phyloP scores from a whole-genome alignment of 176 grass and related monocot genomes.

The Sorghum bicolor region Sorghum_bicolor_NCBIv3 NC_012875.2:57978501-57979000 shows the following conservation, averaged over 20 bases:
- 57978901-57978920: slow-evolving; percentile 93
- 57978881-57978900: slow-evolving; percentile 98
- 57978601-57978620: not conserved
- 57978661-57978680: slow-evolving; percentile 11
- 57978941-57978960: slow-evolving; percentile 99
- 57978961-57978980: slow-evolving; percentile 99
- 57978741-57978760: slow-evolving; percentile 5
- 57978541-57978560: slow-evolving; percentile 99
- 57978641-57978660: slow-evolving; percentile 15
- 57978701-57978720: slow-evolving; percentile 15
- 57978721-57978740: not conserved
- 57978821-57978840: slow-evolving; percentile 14
- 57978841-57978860: slow-evolving; percentile 21
- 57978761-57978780: slow-evolving; percentile 6
- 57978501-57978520: slow-evolving; percentile 99
- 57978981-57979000: slow-evolving; percentile 95
- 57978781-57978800: slow-evolving; percentile 6
- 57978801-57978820: slow-evolving; percentile 4
- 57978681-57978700: not conserved
- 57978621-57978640: not conserved
- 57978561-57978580: slow-evolving; percentile 63
- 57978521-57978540: slow-evolving; percentile 99
- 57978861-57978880: slow-evolving; percentile 91
- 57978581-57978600: slow-evolving; percentile 26
- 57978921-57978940: slow-evolving; percentile 99